Evolutionary conservation across 176 grass and related monocot genomes (phyloP).

Genomic region (Thalia dealbata): DNA sequence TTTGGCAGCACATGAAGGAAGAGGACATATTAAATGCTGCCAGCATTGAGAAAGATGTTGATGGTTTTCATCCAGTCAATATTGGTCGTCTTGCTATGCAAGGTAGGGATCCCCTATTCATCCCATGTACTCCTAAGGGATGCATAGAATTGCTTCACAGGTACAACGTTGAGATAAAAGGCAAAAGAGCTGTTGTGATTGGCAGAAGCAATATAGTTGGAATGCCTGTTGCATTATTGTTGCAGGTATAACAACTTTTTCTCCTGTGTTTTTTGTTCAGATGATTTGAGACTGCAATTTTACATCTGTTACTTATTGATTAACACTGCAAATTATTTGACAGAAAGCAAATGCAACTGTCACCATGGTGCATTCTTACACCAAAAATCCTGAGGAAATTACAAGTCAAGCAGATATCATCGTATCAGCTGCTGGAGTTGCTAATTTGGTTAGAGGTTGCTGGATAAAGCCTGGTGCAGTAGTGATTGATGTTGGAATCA

Average conservation of each 20-base stretch:
- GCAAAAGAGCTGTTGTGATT: constrained; percentile 80
- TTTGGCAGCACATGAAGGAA: constrained; percentile 75
- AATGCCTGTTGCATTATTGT: constrained; percentile 70
- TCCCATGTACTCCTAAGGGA: constrained; percentile 96
- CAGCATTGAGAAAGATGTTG: constrained; percentile 77
- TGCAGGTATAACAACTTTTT: constrained; percentile 47
- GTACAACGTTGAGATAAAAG: constrained; percentile 73
- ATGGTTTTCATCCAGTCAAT: constrained; percentile 93
- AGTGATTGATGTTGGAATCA: constrained; percentile 96
- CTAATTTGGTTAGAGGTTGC: constrained; percentile 70
- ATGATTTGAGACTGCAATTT: not conserved
- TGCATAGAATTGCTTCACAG: constrained; percentile 87
- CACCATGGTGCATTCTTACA: constrained; percentile 87
- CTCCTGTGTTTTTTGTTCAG: constrained; percentile 5
- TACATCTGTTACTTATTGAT: not conserved
- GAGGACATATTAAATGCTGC: constrained; percentile 78
- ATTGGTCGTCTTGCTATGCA: constrained; percentile 96
- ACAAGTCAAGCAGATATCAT: constrained; percentile 87
- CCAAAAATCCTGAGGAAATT: constrained; percentile 74
- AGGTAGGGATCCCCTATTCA: constrained; percentile 74
- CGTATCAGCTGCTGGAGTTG: constrained; percentile 84
- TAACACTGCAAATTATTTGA: constrained; percentile 9
- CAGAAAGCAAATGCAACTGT: constrained; percentile 97
- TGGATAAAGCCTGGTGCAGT: constrained; percentile 91
- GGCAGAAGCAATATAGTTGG: constrained; percentile 92